Conservation (phyloP, 2,329 filamentous ascomycete species). For the Fusarium pseudograminearum region DNA sequence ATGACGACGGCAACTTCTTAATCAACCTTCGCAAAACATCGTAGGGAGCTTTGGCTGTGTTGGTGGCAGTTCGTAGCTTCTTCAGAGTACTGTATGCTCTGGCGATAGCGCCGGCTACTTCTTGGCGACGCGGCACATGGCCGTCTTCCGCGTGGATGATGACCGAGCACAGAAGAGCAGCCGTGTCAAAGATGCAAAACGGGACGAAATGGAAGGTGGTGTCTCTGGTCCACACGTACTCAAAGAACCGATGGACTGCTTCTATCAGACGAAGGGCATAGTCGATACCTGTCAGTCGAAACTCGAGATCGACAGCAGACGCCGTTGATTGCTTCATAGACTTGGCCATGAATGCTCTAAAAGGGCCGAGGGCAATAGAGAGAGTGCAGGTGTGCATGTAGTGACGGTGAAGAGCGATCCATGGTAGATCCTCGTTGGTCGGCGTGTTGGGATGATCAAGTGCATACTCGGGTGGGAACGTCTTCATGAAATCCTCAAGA, state of each 20-base stretch:
- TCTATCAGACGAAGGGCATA: slow-evolving; percentile 19
- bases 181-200: slow-evolving; percentile 28
- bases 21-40: slow-evolving; percentile 27
- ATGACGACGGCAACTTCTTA: slow-evolving; percentile 24
- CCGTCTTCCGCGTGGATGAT: slow-evolving; percentile 23
- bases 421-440: slow-evolving; percentile 11
- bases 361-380: slow-evolving; percentile 15
- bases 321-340: background rate
- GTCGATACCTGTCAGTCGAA: slow-evolving; percentile 18
- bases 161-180: slow-evolving; percentile 15
- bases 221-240: slow-evolving; percentile 31
- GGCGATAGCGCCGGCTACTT: slow-evolving; percentile 3
- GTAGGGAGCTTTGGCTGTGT: slow-evolving; percentile 27
- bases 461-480: slow-evolving; percentile 20
- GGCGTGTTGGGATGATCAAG: slow-evolving; percentile 20
- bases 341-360: slow-evolving; percentile 27
- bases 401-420: slow-evolving; percentile 26
- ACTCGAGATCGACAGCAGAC: slow-evolving; percentile 2
- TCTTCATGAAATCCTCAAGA: slow-evolving; percentile 17
- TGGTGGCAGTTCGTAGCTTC: slow-evolving; percentile 25
- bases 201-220: slow-evolving; percentile 28
- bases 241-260: slow-evolving; percentile 16
- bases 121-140: background rate
- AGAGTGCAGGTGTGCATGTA: slow-evolving; percentile 31
- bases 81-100: slow-evolving; percentile 20